These are phyloP conservation scores for Eucalyptus shirleyi DNA, from an alignment of 345 rosid genomes.

Conservation along the genomic window DNA sequence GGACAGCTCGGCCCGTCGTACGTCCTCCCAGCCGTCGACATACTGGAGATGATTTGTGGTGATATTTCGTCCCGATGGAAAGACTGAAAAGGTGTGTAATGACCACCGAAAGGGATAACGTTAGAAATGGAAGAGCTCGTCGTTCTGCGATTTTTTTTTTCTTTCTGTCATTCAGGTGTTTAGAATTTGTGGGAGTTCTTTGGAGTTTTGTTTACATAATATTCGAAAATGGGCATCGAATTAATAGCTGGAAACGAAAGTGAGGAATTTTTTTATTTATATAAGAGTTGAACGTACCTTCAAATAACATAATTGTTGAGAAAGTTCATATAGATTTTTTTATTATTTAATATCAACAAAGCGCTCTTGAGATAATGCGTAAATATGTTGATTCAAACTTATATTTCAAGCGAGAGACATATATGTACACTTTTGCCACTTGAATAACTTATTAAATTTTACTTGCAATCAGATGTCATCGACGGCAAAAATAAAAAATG, in stretches of 20 bases:
- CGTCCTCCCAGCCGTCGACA: not conserved
- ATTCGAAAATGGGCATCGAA: not conserved
- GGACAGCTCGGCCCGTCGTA: not conserved
- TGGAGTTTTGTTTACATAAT: not conserved
- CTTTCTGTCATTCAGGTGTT: not conserved
- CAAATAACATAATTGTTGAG: too few relatives aligned
- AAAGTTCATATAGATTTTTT: too few relatives aligned
- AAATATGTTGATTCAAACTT: not conserved
- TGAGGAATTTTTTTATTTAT: not conserved
- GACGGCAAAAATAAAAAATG: not conserved
- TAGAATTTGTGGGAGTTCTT: not conserved
- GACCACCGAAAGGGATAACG: not conserved
- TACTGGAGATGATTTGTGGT: not conserved
- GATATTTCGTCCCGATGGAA: not conserved
- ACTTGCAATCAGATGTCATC: not conserved
- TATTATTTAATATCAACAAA: too few relatives aligned
- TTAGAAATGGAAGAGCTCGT: not conserved
- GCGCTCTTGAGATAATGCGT: rapidly evolving
- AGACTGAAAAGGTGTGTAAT: not conserved
- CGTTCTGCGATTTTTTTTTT: not conserved
- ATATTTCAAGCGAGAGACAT: not conserved
- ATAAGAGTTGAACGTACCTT: not conserved
- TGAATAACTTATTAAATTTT: not conserved
- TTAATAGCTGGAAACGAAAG: not conserved
- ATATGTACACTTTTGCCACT: not conserved